A percentile compares a stretch with the other conserved stretches of the same genome.
These are phyloP conservation scores for Crithidia fasciculata DNA, from an alignment of 208 protist species.

Conservation along the genomic window DNA sequence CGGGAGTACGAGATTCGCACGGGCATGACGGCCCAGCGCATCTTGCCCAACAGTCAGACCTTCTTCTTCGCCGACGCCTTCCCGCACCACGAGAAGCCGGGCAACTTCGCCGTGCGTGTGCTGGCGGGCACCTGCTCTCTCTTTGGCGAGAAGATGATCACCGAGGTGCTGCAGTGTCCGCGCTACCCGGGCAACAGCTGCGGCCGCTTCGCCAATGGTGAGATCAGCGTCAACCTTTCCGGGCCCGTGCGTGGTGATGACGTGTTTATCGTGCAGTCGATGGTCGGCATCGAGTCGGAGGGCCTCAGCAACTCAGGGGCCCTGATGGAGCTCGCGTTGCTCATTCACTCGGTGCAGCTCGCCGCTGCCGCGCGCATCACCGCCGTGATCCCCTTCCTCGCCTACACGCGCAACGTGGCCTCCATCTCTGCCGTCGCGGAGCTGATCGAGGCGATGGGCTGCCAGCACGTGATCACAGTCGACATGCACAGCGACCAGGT, in stretches of 20 bases:
- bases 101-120: constrained; percentile 77
- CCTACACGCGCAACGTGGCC: constrained; percentile 92
- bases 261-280: constrained; percentile 95
- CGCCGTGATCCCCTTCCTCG: constrained; percentile 94
- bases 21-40: constrained; percentile 61
- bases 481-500: constrained; percentile 94
- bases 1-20: constrained; percentile 52
- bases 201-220: constrained; percentile 80
- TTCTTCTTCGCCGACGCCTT: constrained; percentile 80
- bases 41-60: constrained; percentile 75
- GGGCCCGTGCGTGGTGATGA: constrained; percentile 94
- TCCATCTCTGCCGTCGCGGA: constrained; percentile 92
- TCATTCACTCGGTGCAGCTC: constrained; percentile 83
- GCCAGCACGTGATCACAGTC: constrained; percentile 91
- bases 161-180: constrained; percentile 72
- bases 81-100: constrained; percentile 60
- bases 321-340: constrained; percentile 93
- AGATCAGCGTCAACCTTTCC: constrained; percentile 82
- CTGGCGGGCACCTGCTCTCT: constrained; percentile 64
- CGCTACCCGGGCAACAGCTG: constrained; percentile 59
- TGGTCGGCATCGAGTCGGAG: constrained; percentile 73
- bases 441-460: constrained; percentile 89
- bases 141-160: constrained; percentile 82
- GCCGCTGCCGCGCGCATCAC: constrained; percentile 87
- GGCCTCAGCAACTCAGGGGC: constrained; percentile 87